These are phyloP conservation scores for Biscogniauxia mediterranea DNA, from an alignment of 2,329 filamentous ascomycete genomes.

Conservation along the genomic window DNA sequence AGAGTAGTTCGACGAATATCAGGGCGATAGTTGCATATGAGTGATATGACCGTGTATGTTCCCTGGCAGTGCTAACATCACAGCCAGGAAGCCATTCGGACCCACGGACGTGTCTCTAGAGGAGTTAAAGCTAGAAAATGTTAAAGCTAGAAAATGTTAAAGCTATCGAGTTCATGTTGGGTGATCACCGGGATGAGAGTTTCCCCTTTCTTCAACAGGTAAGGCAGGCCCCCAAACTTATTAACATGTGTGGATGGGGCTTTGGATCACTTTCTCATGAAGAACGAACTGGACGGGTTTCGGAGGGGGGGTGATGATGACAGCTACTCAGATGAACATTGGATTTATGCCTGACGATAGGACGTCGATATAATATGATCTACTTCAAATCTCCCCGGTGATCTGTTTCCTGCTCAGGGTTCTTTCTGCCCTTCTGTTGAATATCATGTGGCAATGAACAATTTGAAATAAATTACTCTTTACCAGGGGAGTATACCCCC, in stretches of 20 bases:
- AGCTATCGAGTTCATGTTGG: constrained; percentile 27
- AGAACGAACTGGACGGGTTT: constrained; percentile 21
- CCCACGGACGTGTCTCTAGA: constrained; percentile 25
- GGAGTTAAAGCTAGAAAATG: constrained; percentile 26
- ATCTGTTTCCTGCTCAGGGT: no score
- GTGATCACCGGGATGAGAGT: constrained; percentile 25
- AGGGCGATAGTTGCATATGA: constrained; percentile 35
- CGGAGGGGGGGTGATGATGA: constrained; percentile 6
- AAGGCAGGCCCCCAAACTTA: constrained; percentile 21
- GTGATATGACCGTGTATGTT: constrained; percentile 25
- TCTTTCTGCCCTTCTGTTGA: no score
- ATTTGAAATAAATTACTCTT: background rate
- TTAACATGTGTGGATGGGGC: constrained; percentile 29
- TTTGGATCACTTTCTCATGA: constrained; percentile 24
- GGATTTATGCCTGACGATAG: no score
- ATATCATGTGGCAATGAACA: no score
- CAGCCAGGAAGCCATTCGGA: constrained; percentile 20
- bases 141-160: constrained; percentile 24
- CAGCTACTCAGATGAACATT: background rate
- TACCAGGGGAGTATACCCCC: constrained; percentile 19
- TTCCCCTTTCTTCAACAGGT: constrained; percentile 21
- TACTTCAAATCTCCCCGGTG: no score
- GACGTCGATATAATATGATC: no score
- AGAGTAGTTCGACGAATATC: constrained; percentile 36
- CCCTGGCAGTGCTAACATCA: constrained; percentile 26